Base-by-base conservation (phyloP, 768 basidiomycete species). In the Daedaleopsis sinensis region DNA sequence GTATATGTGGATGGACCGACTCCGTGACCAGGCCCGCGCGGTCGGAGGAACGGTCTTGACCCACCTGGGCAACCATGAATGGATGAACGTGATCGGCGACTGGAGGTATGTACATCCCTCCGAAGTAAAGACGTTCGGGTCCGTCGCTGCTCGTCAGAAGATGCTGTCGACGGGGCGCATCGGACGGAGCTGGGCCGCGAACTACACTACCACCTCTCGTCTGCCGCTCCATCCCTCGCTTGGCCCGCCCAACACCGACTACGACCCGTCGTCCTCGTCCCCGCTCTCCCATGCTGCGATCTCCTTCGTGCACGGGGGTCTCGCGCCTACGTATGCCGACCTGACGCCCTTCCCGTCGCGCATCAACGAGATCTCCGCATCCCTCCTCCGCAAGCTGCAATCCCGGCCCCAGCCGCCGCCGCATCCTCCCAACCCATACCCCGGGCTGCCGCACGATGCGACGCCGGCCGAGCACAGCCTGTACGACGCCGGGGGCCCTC, bases 61-160 rank as follows among this genome's bases (percentile, higher is more conserved):
- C 13, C 82, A 93, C 57, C 77, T 98, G 37, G 97, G 97, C 24
- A 99, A 99, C 72, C 97, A 99, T 67, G 97, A 98, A 73, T 88
- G 89, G 80, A 97, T 98, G 94, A 96, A 96, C 65, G 86, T 84
- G 15, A 88, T 93, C 60, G 90, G 90, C 62, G 94, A 96, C 73
- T 96, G 93, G 93, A 86, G 91, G 88, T 91, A 95, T 65, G 94
- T 96, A 27, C 90, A 87, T 67, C 82, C 85, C 10, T 80, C 84
- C 27, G 96, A 97, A 69, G 86, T 96, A 52, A 80, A 85, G 54
- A 94, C 92, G 1, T 96, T 94, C 66, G 94, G 92, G 18, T 80
- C 82, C 24, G 79, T 89, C 53, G 79, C 81, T 44, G 80, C 82
- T 1, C 90, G 96, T 38, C 88, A 93, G 76, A 82, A 86, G 59